Percentiles rank a stretch among this genome's conserved stretches.
Conservation (phyloP, 768 basidiomycete genomes). For the Pulveroboletus sp. region DNA sequence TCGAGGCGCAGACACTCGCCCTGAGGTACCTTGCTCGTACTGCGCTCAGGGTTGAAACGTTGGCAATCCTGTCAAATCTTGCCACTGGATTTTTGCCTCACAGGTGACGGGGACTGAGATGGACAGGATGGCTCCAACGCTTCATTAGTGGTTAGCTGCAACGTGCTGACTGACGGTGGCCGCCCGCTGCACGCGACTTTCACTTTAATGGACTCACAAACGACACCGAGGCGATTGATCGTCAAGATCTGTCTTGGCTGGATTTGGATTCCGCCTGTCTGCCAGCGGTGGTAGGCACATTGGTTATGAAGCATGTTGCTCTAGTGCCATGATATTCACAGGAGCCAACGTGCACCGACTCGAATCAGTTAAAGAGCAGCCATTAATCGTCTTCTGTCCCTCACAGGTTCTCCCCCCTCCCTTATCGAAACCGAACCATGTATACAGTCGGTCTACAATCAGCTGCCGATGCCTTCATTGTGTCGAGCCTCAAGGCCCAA, state of each 20-base stretch:
- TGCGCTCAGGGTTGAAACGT: slow-evolving; percentile 33
- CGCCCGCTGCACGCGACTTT: slow-evolving; percentile 18
- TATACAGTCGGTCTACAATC: slow-evolving; percentile 40
- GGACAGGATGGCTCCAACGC: slow-evolving; percentile 9
- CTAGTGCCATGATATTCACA: slow-evolving; percentile 24
- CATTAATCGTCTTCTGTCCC: slow-evolving; percentile 19
- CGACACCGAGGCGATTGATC: slow-evolving; percentile 29
- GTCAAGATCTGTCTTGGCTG: slow-evolving; percentile 13
- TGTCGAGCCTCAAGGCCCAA: slow-evolving; percentile 32
- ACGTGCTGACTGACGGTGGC: slow-evolving; percentile 9
- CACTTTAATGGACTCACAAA: slow-evolving; percentile 2
- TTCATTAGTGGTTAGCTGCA: slow-evolving; percentile 6
- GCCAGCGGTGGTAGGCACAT: slow-evolving; percentile 20
- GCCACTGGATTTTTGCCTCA: slow-evolving; percentile 9
- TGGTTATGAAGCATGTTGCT: slow-evolving; percentile 17
- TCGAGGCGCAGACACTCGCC: slow-evolving; percentile 21
- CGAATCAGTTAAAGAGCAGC: slow-evolving; percentile 19
- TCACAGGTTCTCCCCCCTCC: slow-evolving; percentile 16
- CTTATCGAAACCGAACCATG: slow-evolving; percentile 32
- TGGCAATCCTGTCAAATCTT: slow-evolving; percentile 18
- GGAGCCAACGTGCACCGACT: slow-evolving; percentile 21
- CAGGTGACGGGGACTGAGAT: slow-evolving; percentile 14
- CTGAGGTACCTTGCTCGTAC: slow-evolving; percentile 26
- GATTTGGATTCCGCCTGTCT: slow-evolving; percentile 11
- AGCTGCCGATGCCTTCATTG: slow-evolving; percentile 33